A percentile compares a stretch with the other conserved stretches of the same genome.
Conservation (phyloP, 2,329 filamentous ascomycete genomes). For the Ophiostoma quercus region DNA sequence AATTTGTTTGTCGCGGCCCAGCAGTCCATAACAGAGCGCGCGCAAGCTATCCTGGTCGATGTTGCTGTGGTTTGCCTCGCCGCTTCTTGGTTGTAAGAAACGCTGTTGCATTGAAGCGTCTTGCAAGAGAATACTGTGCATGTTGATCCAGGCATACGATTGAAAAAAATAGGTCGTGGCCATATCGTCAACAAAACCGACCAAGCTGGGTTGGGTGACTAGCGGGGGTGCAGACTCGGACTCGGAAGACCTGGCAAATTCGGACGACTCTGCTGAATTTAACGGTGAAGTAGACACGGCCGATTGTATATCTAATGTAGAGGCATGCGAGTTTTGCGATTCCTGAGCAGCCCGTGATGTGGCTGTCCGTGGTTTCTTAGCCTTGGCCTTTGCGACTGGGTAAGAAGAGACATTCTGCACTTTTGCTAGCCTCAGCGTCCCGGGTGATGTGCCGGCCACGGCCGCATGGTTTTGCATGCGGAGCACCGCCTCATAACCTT, state of each 20-base stretch:
- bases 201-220: conserved; percentile 26
- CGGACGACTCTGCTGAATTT: not conserved
- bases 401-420: conserved; percentile 29
- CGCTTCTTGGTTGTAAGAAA: conserved; percentile 23
- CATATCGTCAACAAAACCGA: conserved; percentile 31
- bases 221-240: not conserved
- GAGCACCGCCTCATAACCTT: conserved; percentile 31
- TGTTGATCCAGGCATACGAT: conserved; percentile 32
- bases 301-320: not conserved
- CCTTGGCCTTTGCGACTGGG: conserved; percentile 14
- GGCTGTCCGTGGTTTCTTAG: not conserved
- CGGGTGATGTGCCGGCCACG: conserved; percentile 29
- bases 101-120: conserved; percentile 27
- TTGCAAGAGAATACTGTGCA: conserved; percentile 31
- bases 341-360: not conserved
- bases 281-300: not conserved
- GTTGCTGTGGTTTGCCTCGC: not conserved
- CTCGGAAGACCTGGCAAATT: not conserved
- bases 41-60: conserved; percentile 28
- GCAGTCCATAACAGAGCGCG: conserved; percentile 27
- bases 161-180: conserved; percentile 32
- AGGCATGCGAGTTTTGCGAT: not conserved
- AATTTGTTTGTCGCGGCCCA: conserved; percentile 27
- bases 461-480: conserved; percentile 31
- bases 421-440: conserved; percentile 28